phyloP scores from a whole-genome alignment of 768 basidiomycete genomes.

The Leccinum ochraceum region DNA sequence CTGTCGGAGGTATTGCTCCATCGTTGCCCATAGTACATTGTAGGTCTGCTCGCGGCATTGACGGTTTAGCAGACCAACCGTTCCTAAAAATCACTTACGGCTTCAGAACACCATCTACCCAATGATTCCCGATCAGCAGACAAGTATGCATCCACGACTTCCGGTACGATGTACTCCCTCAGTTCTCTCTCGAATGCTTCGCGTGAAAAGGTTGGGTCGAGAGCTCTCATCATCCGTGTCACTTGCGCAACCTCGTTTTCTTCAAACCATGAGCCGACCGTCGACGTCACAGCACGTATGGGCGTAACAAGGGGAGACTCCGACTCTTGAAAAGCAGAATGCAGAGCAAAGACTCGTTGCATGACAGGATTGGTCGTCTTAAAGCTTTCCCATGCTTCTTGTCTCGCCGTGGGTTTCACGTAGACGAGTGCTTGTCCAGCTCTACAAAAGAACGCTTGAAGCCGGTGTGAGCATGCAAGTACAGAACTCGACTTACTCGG shows the following conservation, averaged over 20 bases:
- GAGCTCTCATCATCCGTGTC: conserved; percentile 76
- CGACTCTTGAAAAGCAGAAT: conserved; percentile 83
- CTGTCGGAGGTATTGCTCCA: conserved; percentile 90
- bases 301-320: conserved; percentile 87
- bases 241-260: conserved; percentile 99
- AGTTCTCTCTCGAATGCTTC: conserved; percentile 89
- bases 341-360: conserved; percentile 55
- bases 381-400: conserved; percentile 77
- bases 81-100: conserved; percentile 52
- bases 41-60: conserved; percentile 64
- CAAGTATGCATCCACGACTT: conserved; percentile 95
- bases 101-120: conserved; percentile 92
- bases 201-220: conserved; percentile 86
- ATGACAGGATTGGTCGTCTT: conserved; percentile 82
- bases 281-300: conserved; percentile 79
- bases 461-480: not conserved
- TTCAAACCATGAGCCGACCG: conserved; percentile 89
- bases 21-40: conserved; percentile 97
- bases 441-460: conserved; percentile 40
- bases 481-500: conserved; percentile 48
- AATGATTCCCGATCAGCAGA: conserved; percentile 86
- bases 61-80: not conserved
- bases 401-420: conserved; percentile 77
- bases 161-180: conserved; percentile 95
- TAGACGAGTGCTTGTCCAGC: conserved; percentile 86